Base-by-base conservation (phyloP, 495 filamentous ascomycete genomes). In the Penicillium maclennaniae region DNA sequence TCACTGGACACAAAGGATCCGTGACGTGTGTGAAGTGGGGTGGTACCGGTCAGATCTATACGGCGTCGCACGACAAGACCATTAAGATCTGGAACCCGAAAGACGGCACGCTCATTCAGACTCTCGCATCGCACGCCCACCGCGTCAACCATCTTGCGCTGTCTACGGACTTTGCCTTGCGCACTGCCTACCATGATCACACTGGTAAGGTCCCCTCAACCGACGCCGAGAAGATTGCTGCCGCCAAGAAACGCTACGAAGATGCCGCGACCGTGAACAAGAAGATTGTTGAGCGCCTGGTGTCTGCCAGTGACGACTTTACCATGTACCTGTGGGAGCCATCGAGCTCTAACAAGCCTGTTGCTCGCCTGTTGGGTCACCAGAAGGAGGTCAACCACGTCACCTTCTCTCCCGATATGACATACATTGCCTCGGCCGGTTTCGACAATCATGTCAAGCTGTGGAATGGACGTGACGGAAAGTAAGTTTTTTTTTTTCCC, bases 241-340 rank as follows among this genome's bases (percentile, higher is more conserved):
- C 90, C 58, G 91, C 93, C 0, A 84, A 81, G 60, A 81, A 89
- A 58, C 82, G 91, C n/a, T 97, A 95, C 63, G 83, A 92, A 58
- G 87, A 90, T 60, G 91, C 92, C 7, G 92, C 92, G 7, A 92
- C 81, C 12, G 77, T 91, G 36, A 80, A 86, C 36, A 88, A 87
- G 46, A 83, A 87, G 60, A 79, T 93, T 36, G 82, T 88, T 3
- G 93, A 99, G 71, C 83, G 91, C 17, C 74, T 97, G 3, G 91
- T 95, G 3, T 91, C 90, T 1, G 95, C 92, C 2, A 88, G 84
- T 62, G 93, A 99, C 61, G 95, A 99, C 63, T 93, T 89, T 72
- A 97, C 93, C 6, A 93, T 97, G 79, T 96, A 88, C 62, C 81
- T 99, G 44, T 99, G 95, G 95, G 88, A 95, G 28, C 95, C 95